Percentiles rank a stretch among this genome's conserved stretches.
These are phyloP conservation scores for Centrapalus pauciflorus DNA, from an alignment of 129 eudicot genomes.

Conservation along the genomic window DNA sequence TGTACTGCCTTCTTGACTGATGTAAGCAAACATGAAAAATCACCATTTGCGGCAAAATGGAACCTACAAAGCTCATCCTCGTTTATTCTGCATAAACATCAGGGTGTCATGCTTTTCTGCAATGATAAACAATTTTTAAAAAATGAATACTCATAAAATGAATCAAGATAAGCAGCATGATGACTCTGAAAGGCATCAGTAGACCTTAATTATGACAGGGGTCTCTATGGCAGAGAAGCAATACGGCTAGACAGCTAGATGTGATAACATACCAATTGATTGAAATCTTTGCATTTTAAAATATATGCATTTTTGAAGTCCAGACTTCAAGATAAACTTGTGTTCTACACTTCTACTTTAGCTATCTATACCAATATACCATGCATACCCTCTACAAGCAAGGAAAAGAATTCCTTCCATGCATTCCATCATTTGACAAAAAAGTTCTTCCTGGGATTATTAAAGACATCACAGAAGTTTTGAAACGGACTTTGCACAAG, in stretches of 20 bases:
- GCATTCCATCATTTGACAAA: too few relatives aligned
- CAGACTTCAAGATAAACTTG: background rate
- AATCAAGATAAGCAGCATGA: background rate
- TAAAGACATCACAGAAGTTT: too few relatives aligned
- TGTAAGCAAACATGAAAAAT: slow-evolving; percentile 54
- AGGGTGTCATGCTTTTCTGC: slow-evolving; percentile 32
- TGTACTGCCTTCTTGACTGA: slow-evolving; percentile 71
- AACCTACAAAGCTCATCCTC: slow-evolving; percentile 70
- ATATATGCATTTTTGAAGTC: too few relatives aligned
- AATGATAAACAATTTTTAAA: background rate
- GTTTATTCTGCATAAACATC: slow-evolving; percentile 58
- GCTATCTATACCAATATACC: background rate
- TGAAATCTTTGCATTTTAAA: background rate
- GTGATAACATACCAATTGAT: background rate
- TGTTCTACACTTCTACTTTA: background rate
- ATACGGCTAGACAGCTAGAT: background rate
- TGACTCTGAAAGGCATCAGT: background rate
- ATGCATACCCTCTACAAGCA: background rate
- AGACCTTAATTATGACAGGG: background rate
- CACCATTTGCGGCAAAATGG: slow-evolving; percentile 77
- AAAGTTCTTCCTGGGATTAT: too few relatives aligned
- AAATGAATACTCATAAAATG: background rate
- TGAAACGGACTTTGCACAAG: too few relatives aligned
- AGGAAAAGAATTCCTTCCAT: background rate
- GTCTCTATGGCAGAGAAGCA: background rate